These are phyloP conservation scores for Bipolaris cookei DNA, from an alignment of 2,329 filamentous ascomycete species.

Conservation along the genomic window DNA sequence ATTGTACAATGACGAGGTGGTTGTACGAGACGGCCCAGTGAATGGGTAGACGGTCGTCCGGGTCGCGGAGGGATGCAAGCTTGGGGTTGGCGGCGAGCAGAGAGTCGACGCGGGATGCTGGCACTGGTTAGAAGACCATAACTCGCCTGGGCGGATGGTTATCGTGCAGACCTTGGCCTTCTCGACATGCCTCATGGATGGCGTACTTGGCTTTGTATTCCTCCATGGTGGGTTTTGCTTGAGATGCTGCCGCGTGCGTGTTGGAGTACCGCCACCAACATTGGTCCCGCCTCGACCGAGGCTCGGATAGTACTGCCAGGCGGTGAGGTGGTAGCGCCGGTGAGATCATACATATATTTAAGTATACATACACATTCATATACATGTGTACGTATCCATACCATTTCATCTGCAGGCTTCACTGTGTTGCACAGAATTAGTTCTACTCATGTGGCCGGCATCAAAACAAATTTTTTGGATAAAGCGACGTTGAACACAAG, in stretches of 20 bases:
- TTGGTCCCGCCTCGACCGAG: constrained; percentile 12
- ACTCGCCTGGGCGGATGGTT: constrained; percentile 43
- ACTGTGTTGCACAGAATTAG: no score
- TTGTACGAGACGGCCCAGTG: constrained; percentile 95
- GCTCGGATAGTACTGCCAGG: constrained; percentile 6
- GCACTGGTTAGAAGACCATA: constrained; percentile 64
- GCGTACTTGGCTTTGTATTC: constrained; percentile 68
- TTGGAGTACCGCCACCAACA: background rate
- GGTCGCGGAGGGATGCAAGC: constrained; percentile 74
- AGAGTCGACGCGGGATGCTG: constrained; percentile 75
- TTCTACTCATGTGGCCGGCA: no score
- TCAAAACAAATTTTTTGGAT: no score
- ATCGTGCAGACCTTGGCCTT: constrained; percentile 73
- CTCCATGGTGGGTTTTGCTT: constrained; percentile 23
- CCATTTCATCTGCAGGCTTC: no score
- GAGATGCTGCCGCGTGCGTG: background rate
- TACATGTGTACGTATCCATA: no score
- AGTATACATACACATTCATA: background rate
- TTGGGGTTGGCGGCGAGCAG: constrained; percentile 79
- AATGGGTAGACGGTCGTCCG: constrained; percentile 86
- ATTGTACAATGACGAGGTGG: constrained; percentile 72
- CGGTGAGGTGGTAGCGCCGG: background rate
- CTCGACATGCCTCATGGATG: constrained; percentile 84
- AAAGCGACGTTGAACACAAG: no score
- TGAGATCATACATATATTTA: constrained; percentile 1